These are phyloP conservation scores for Anthostomella pinea DNA, from an alignment of 2,329 filamentous ascomycete species.

Conservation along the genomic window DNA sequence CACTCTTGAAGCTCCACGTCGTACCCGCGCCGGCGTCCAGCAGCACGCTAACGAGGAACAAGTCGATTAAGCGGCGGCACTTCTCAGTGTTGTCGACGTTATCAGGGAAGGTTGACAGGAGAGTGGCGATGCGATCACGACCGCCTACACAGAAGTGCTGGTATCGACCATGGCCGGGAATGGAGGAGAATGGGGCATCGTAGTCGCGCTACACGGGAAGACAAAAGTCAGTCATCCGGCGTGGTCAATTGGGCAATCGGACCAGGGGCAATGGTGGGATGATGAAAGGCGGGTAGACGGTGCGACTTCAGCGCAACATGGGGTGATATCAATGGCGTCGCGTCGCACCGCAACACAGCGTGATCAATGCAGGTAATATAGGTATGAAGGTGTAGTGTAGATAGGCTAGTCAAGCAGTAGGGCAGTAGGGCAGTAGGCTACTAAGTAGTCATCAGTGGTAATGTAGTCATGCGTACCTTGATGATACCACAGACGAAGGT, in stretches of 20 bases:
- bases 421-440: background rate
- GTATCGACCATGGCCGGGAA: constrained; percentile 58
- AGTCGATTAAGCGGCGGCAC: constrained; percentile 52
- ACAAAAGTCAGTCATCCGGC: constrained; percentile 11
- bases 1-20: constrained; percentile 88
- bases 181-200: constrained; percentile 36
- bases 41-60: constrained; percentile 72
- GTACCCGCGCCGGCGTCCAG: constrained; percentile 87
- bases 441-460: background rate
- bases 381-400: no score
- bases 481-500: constrained; percentile 89
- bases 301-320: no score
- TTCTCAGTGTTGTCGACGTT: constrained; percentile 37
- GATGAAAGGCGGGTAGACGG: no score
- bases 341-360: no score
- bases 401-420: background rate
- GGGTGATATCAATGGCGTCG: no score
- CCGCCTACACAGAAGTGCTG: constrained; percentile 61
- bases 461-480: constrained; percentile 61
- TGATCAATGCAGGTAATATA: no score
- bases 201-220: constrained; percentile 33
- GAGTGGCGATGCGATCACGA: constrained; percentile 41
- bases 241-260: no score
- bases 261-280: no score
- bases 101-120: constrained; percentile 32